Percentiles rank a stretch among this genome's conserved stretches.
phyloP scores from a whole-genome alignment of 2,329 filamentous ascomycete genomes.

The Cercospora brassicicola region DNA sequence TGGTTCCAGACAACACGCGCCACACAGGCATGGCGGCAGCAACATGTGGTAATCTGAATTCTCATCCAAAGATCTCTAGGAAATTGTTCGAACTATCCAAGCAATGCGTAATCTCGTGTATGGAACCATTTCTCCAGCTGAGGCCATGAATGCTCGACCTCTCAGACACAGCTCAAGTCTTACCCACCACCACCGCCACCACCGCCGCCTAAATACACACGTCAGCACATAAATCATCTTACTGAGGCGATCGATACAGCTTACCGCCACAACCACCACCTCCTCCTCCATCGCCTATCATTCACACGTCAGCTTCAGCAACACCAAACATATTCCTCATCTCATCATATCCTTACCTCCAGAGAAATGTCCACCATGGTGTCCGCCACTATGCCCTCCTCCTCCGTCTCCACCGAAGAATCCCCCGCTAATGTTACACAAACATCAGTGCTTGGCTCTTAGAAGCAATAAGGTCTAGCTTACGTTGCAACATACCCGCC shows the following conservation, averaged over 20 bases:
- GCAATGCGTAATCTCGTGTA: neutral
- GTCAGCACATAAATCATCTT: neutral
- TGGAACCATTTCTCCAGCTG: neutral
- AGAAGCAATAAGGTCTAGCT: neutral
- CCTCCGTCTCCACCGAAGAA: neutral
- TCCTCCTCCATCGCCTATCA: neutral
- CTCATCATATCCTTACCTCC: neutral
- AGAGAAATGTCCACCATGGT: neutral
- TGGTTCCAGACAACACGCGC: neutral
- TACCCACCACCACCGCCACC: neutral
- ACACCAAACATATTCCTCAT: neutral
- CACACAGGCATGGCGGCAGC: neutral
- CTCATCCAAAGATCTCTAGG: neutral
- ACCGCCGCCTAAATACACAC: neutral
- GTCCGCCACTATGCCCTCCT: slow-evolving; percentile 4
- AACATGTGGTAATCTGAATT: neutral
- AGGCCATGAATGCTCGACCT: neutral
- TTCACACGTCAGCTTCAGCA: neutral
- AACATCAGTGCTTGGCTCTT: neutral
- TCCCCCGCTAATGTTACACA: neutral
- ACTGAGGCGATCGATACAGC: neutral
- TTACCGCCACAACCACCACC: neutral
- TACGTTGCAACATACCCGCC: neutral
- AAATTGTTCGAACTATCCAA: neutral
- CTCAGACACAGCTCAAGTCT: neutral